These are phyloP conservation scores for Ulvella scutata DNA, from an alignment of 139 green algal species.

Conservation along the genomic window DNA sequence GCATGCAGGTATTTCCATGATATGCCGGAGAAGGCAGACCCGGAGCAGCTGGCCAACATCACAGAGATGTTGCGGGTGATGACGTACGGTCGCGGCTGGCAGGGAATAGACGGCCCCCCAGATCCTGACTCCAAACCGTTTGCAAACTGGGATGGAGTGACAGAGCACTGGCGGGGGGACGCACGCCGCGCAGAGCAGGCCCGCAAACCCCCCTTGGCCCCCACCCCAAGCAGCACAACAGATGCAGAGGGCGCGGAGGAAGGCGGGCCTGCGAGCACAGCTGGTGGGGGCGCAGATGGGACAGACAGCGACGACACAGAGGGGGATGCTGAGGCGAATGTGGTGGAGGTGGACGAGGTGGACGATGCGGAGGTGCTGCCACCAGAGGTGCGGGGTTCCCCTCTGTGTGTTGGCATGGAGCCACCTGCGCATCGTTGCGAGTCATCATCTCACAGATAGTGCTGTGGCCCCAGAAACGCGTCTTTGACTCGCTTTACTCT, in stretches of 20 bases:
- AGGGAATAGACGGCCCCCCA: background rate
- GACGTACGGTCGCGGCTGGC: background rate
- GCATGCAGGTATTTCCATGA: no score
- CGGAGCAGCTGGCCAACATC: background rate
- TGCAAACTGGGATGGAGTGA: background rate
- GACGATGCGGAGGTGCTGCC: background rate
- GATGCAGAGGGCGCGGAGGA: no score
- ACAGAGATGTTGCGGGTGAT: background rate
- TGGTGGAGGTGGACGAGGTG: background rate
- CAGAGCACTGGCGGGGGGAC: constrained; percentile 1
- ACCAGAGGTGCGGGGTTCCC: background rate
- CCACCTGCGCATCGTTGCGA: no score
- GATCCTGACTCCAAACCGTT: background rate
- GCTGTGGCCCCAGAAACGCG: no score
- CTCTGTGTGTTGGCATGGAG: no score
- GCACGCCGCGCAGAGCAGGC: background rate
- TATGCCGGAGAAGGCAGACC: background rate
- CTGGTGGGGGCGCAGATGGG: background rate
- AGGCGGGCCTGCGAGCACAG: background rate
- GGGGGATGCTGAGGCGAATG: background rate
- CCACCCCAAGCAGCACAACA: background rate
- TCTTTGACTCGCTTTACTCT: no score
- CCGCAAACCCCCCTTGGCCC: no score
- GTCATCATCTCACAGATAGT: no score
- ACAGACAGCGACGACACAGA: background rate